Percentiles rank a stretch among this genome's conserved stretches.
These are phyloP conservation scores for Colletotrichum echinochloae DNA, from an alignment of 2,329 filamentous ascomycete species.

Conservation along the genomic window DNA sequence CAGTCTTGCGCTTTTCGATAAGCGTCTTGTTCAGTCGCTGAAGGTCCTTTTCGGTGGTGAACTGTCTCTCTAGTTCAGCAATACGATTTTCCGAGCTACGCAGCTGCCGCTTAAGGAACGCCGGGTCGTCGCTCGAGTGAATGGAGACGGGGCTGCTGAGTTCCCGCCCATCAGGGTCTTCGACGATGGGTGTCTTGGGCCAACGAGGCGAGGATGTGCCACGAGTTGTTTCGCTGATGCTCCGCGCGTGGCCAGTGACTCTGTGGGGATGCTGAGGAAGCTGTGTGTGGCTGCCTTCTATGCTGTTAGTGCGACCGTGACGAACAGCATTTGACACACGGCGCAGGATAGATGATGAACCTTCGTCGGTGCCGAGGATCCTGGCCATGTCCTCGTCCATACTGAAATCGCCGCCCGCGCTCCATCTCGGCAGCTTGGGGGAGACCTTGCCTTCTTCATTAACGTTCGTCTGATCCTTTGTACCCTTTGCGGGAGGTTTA, in stretches of 20 bases:
- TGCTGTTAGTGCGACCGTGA: slow-evolving; percentile 90
- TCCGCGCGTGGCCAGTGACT: slow-evolving; percentile 65
- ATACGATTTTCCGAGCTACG: slow-evolving; percentile 86
- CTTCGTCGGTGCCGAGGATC: slow-evolving; percentile 83
- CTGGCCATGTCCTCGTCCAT: slow-evolving; percentile 97
- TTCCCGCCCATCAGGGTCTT: slow-evolving; percentile 63
- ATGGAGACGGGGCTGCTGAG: slow-evolving; percentile 79
- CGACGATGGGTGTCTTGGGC: slow-evolving; percentile 74
- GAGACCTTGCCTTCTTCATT: slow-evolving; percentile 63
- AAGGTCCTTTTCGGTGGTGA: slow-evolving; percentile 72
- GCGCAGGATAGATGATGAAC: slow-evolving; percentile 83
- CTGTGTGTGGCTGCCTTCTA: slow-evolving; percentile 63
- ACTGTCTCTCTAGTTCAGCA: slow-evolving; percentile 86
- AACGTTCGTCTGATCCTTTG: slow-evolving; percentile 63
- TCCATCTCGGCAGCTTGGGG: slow-evolving; percentile 79
- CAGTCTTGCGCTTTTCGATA: slow-evolving; percentile 93
- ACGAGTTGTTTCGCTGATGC: slow-evolving; percentile 76
- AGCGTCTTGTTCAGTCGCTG: slow-evolving; percentile 88
- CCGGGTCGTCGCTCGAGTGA: slow-evolving; percentile 72
- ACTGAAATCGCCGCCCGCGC: slow-evolving; percentile 86
- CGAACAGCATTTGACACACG: slow-evolving; percentile 94
- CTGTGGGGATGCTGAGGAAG: slow-evolving; percentile 34
- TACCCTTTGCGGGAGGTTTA: slow-evolving; percentile 59
- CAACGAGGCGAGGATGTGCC: slow-evolving; percentile 74
- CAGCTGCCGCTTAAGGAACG: slow-evolving; percentile 79